Evolutionary conservation across 768 basidiomycete genomes (phyloP), one percentile per base, ranked within the genome.

Genomic region (Phaeolepiota aurea): DNA sequence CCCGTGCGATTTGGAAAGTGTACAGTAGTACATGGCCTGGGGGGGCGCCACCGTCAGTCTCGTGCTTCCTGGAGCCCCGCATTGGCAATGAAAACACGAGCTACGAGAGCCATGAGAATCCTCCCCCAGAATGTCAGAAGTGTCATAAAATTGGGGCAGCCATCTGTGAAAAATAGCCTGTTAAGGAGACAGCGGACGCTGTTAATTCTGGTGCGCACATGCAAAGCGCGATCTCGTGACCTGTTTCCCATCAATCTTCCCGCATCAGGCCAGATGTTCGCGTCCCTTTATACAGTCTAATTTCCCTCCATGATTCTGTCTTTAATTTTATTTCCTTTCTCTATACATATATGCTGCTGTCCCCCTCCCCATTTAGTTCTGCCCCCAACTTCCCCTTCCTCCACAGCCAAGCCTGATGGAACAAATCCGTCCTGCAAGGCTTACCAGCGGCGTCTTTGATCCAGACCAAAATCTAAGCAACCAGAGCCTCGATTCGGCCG

Each of bases 381-480:
- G 7, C n/a, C 7, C n/a, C n/a, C 25, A 7, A 28, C n/a, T n/a
- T n/a, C 7, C 7, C 25, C 25, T n/a, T 7, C 25, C 25, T 28
- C 25, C n/a, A n/a, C 25, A 28, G 25, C n/a, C n/a, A 48, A 45
- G 48, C 48, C 44, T 47, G 49, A 69, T 66, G 65, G 63, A 66
- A 43, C 51, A 64, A 45, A 43, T 47, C 40, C 50, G 42, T 34
- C 54, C 57, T 40, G 59, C 59, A 32, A 54, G 65, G 38, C 61
- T 52, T 34, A 64, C 58, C 41, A 68, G 64, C 44, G 61, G 61
- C 25, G 47, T 65, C 22, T 62, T 62, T 44, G 56, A 59, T 15
- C 38, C 50, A 32, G 45, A 52, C 38, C 30, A 55, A 36, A 52
- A 54, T 39, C 52, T 47, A 40, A 60, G 58, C 44, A 53, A 46